These are phyloP conservation scores for Forsythia viridissima DNA, from an alignment of 257 asterid species.

Conservation along the genomic window DNA sequence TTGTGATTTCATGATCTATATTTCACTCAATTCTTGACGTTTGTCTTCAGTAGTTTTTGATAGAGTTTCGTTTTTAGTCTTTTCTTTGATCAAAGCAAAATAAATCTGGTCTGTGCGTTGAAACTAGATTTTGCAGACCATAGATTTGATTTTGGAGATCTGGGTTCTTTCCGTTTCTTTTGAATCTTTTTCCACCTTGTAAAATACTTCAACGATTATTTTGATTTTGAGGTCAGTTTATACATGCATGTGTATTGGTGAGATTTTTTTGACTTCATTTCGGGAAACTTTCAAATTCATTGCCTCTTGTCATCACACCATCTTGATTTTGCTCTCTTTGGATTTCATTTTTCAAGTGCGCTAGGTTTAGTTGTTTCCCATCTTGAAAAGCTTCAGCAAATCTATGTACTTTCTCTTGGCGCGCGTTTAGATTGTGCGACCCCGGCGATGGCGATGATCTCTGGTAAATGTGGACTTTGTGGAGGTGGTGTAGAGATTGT, in stretches of 20 bases:
- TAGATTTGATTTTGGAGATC: conserved; percentile 35
- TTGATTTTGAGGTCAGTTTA: conserved; percentile 24
- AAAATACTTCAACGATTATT: conserved; percentile 14
- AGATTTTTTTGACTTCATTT: conserved; percentile 19
- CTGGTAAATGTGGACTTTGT: too few relatives aligned
- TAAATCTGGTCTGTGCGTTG: conserved; percentile 40
- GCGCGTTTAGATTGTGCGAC: too few relatives aligned
- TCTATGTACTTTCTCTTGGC: conserved; percentile 35
- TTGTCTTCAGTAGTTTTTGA: not conserved
- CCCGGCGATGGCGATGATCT: too few relatives aligned
- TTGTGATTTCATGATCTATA: conserved; percentile 48
- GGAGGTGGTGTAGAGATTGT: too few relatives aligned
- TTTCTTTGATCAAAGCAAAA: conserved; percentile 22
- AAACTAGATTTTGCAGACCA: conserved; percentile 31
- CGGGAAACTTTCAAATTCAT: conserved; percentile 27
- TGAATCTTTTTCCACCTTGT: conserved; percentile 9
- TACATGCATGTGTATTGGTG: not conserved
- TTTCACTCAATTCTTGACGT: conserved; percentile 1
- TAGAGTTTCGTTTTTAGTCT: conserved; percentile 24
- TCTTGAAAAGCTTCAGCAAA: conserved; percentile 35
- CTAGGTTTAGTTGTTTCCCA: conserved; percentile 49
- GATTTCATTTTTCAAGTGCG: conserved; percentile 29
- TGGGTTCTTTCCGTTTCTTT: conserved; percentile 29
- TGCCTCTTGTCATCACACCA: conserved; percentile 7
- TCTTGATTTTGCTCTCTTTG: conserved; percentile 31